Evolutionary conservation across 1,139 yeast species (phyloP).

Genomic region (Pichia sp.): DNA sequence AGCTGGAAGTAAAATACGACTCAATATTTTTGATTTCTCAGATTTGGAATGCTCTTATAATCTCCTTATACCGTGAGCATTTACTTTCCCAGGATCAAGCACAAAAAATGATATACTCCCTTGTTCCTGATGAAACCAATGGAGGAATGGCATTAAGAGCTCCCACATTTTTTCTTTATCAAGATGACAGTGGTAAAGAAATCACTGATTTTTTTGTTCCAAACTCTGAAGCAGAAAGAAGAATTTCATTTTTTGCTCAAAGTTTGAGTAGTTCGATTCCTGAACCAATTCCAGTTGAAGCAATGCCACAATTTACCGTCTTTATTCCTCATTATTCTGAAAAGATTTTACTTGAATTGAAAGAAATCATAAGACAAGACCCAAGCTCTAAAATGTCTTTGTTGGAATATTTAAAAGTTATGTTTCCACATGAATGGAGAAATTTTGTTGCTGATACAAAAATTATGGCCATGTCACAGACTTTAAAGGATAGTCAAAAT

Average conservation of each 20-base stretch:
- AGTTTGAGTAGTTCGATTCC: constrained; percentile 75
- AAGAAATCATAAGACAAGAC: constrained; percentile 65
- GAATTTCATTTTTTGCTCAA: constrained; percentile 85
- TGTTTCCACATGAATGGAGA: constrained; percentile 73
- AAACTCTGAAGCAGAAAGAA: constrained; percentile 72
- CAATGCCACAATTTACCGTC: constrained; percentile 83
- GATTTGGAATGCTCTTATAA: constrained; percentile 75
- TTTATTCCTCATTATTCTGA: constrained; percentile 83
- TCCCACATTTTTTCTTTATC: constrained; percentile 70
- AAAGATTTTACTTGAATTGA: constrained; percentile 58
- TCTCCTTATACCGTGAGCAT: constrained; percentile 76
- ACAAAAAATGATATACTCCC: constrained; percentile 53
- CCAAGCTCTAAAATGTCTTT: constrained; percentile 58
- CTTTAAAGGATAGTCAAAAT: neutral
- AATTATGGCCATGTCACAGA: constrained; percentile 22
- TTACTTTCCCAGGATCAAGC: constrained; percentile 70
- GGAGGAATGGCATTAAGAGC: constrained; percentile 43
- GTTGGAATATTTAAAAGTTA: constrained; percentile 66
- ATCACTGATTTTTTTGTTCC: constrained; percentile 43
- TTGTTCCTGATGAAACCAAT: constrained; percentile 38
- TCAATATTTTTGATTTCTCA: constrained; percentile 56
- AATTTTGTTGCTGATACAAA: constrained; percentile 51
- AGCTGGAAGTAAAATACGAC: constrained; percentile 45
- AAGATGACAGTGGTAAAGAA: constrained; percentile 53
- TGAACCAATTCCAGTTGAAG: constrained; percentile 63